A percentile compares a stretch with the other conserved stretches of the same genome.
Evolutionary conservation across 176 grass and related monocot species (phyloP).

Genomic region (Rhynchospora pubera): DNA sequence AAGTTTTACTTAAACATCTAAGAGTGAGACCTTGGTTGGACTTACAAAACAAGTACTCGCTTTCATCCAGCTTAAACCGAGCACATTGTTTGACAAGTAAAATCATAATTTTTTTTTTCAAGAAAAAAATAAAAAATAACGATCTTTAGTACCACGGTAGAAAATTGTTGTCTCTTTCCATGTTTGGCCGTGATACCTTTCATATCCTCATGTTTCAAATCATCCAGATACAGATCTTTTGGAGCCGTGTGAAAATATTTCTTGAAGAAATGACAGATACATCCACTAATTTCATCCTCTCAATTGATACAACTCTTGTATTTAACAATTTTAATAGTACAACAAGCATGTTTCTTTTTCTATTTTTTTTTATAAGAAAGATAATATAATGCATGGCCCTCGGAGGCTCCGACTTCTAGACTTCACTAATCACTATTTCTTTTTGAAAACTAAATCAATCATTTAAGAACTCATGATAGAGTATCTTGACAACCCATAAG

Average conservation of each 20-base stretch:
- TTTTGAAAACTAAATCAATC: background rate
- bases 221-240: background rate
- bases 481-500: conserved; percentile 6
- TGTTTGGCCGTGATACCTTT: background rate
- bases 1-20: background rate
- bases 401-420: background rate
- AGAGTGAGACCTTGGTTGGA: background rate
- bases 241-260: background rate
- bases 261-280: background rate
- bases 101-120: background rate
- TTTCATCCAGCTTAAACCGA: background rate
- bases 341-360: background rate
- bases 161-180: background rate
- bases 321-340: background rate
- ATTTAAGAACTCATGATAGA: conserved; percentile 13
- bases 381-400: background rate
- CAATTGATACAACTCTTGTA: background rate
- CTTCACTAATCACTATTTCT: background rate
- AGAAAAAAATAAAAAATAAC: background rate
- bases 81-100: background rate
- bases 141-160: background rate
- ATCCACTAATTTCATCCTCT: background rate
- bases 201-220: conserved; percentile 1
- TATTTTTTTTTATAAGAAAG: background rate
- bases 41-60: background rate